Evolutionary conservation across 805 yeast species (phyloP).

Genomic region (Lipomyces spencermartinsiae): DNA sequence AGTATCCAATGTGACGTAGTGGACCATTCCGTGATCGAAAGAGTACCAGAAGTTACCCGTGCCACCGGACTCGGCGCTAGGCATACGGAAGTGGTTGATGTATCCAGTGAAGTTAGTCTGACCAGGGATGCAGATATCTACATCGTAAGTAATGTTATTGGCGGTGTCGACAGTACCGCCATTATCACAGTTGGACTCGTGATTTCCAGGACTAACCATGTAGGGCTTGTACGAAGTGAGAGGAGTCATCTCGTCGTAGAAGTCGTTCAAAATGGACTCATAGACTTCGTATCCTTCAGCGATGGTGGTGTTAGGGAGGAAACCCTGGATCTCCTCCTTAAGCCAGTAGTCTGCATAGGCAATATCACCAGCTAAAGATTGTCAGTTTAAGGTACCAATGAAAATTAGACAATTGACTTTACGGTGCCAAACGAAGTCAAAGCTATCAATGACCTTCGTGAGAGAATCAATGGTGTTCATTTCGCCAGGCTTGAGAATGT

Average conservation of each 20-base stretch:
- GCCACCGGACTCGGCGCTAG: conserved; percentile 40
- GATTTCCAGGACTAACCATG: conserved; percentile 41
- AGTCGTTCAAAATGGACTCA: conserved; percentile 30
- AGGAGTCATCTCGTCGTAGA: conserved; percentile 36
- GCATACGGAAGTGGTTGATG: conserved; percentile 43
- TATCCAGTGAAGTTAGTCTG: conserved; percentile 43
- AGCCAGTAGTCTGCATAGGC: conserved; percentile 47
- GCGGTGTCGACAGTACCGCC: conserved; percentile 27
- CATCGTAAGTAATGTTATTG: conserved; percentile 31
- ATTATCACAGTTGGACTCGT: conserved; percentile 37
- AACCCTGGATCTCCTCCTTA: conserved; percentile 33
- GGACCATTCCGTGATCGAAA: conserved; percentile 42
- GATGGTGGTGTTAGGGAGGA: conserved; percentile 22
- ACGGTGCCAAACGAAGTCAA: conserved; percentile 32
- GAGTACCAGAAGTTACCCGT: conserved; percentile 44
- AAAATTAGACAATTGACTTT: conserved; percentile 15
- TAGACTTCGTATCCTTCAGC: conserved; percentile 27
- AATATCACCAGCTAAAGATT: conserved; percentile 42
- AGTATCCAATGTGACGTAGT: conserved; percentile 41
- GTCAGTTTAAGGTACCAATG: conserved; percentile 19
- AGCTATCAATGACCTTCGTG: conserved; percentile 27
- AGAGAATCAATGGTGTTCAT: conserved; percentile 36
- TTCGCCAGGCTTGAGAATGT: conserved; percentile 20
- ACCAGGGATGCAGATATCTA: conserved; percentile 36
- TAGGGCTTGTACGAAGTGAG: conserved; percentile 34